Evolutionary conservation across 2,329 filamentous ascomycete species (phyloP), one percentile per base, ranked within the genome.

Genomic region (Stagonosporopsis rhizophila): DNA sequence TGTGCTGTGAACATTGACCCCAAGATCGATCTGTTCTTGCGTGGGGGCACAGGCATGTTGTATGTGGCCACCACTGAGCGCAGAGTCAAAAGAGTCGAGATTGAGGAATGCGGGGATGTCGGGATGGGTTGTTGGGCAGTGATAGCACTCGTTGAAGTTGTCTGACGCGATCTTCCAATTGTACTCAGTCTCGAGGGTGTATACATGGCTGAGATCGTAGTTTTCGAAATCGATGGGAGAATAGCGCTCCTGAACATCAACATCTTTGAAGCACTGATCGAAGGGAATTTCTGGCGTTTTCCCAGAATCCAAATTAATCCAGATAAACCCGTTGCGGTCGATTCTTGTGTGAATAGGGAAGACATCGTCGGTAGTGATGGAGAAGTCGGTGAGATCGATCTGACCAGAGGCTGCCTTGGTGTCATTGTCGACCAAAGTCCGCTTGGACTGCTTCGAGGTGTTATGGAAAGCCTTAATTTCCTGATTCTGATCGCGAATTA

Each of bases 101-200:
- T 87, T 82, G 20, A 84, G 79, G 34, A 87, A 79, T 27, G 78
- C 76, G 2, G 82, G 78, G 23, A 86, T 83, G 51, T 85, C 83
- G 2, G 85, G 83, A 61, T 87, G 84, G 0, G 83, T 81, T 0
- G 81, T 82, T 17, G 81, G 80, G 75, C 84, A 87, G 75, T 87
- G 85, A 62, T 87, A 88, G 66, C 85, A 87, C 68, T 85, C 85
- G 69, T 88, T 88, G 77, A 86, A 88, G 75, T 87, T 87, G 68
- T 87, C 85, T 8, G 64, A 50, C 6, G 66, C 57, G 28, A 66
- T 63, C 38, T 71, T 71, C 68, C 68, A 71, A 46, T 70, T 70
- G 58, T 68, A 69, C 1, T 55, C 40, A n/a, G 64, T 59, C 8
- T 65, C 61, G 19, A 71, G 55, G 15, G 64, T 58, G 50, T 65